Evolutionary conservation across 73 alveolate species (phyloP), one percentile per base, ranked within the genome.

Genomic region (Paramecium octaurelia): DNA sequence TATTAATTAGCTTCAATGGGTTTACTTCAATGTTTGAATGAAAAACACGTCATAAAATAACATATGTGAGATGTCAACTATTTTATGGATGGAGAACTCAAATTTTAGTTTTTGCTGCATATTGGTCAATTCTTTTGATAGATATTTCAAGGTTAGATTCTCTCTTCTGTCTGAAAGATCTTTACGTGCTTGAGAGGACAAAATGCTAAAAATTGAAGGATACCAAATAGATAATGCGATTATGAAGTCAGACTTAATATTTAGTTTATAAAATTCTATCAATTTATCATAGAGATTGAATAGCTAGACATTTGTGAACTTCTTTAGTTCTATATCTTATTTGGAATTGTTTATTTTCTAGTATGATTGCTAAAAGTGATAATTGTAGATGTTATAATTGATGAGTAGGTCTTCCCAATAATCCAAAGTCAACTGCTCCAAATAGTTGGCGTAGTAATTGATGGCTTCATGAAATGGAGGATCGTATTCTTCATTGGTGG

Each of bases 101-200:
- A 36, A 36, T 73, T 73, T 73, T 8, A 73, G 68, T 8, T 73
- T 73, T 23, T 40, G 8, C 16, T 73, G 7, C 34, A 73, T 73
- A 35, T 34, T 73, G 8, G 9, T 35, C 87, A 73, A 21, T 36
- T 73, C 87, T 11, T 73, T 36, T 1, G 57, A 40, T 73, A 43
- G 18, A 40, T 73, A 73, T 21, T 34, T 73, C 10, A 40, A 34
- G 9, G 35, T 73, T 36, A 73, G 21, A 43, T 40, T 34, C 40
- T 73, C 87, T 36, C 87, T 73, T 18, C 46, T 31, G 38, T 73
- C 87, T 73, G 87, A 73, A 5, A 73, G 14, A 36, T 73, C 87
- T 73, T 73, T 73, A 20, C 59, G 40, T 16, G 46, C 57, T 73
- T 31, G 16, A 29, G 57, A 73, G 7, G 87, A 40, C 12, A 73